These are phyloP conservation scores for Boehmeria nivea DNA, from an alignment of 306 rosid genomes.

Conservation along the genomic window DNA sequence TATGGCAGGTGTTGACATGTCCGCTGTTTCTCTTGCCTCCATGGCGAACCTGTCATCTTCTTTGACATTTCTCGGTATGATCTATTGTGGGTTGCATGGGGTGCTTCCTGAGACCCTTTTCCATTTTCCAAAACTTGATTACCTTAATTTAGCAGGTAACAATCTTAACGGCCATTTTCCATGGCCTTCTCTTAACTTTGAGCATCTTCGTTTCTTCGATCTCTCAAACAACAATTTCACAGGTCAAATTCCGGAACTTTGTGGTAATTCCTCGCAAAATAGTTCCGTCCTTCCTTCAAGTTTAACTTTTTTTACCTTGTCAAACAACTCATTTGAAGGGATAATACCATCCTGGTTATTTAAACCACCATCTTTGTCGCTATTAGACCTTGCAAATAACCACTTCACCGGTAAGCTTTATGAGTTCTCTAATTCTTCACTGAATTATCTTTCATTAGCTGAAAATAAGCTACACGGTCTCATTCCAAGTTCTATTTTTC, in stretches of 20 bases:
- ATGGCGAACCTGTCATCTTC: constrained; percentile 10
- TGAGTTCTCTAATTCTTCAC: too few relatives aligned
- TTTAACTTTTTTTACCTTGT: background rate
- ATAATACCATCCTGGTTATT: constrained; percentile 19
- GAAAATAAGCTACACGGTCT: too few relatives aligned
- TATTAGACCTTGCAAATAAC: too few relatives aligned
- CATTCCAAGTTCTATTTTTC: too few relatives aligned
- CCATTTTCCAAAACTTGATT: background rate
- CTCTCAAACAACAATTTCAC: constrained; percentile 3
- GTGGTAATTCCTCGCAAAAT: background rate
- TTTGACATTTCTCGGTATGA: background rate
- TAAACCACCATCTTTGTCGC: constrained; percentile 1
- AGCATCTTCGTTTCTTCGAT: background rate
- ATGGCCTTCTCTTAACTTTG: background rate
- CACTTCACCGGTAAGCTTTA: background rate
- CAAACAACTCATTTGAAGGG: constrained; percentile 20
- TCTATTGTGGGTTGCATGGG: rapidly evolving
- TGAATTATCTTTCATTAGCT: too few relatives aligned
- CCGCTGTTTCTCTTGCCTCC: background rate
- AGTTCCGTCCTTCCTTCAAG: background rate
- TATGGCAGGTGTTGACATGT: background rate
- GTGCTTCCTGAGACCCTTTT: constrained; percentile 7
- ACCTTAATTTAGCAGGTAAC: background rate
- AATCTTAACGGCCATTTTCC: background rate
- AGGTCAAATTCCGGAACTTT: constrained; percentile 11